Evolutionary conservation across 2,329 filamentous ascomycete species (phyloP), one percentile per base, ranked within the genome.

Genomic region (Alternaria sp.): DNA sequence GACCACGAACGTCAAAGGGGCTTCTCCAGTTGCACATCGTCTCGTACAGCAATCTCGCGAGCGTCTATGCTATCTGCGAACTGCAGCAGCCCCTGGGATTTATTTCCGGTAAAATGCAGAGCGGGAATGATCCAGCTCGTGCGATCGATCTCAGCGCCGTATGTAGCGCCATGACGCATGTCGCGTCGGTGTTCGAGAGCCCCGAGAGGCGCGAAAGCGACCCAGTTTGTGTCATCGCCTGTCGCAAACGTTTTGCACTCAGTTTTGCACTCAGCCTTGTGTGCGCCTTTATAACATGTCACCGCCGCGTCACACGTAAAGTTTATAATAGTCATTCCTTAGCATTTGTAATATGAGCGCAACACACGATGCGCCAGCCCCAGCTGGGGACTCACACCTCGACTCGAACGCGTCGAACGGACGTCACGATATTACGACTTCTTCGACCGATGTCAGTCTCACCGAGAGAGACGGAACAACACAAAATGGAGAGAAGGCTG

Each of bases 391-490:
- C 17, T 19, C 59, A 30, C 44, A 49, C 28, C 54, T 57, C 5
- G 58, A 55, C 23, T 23, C 52, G 17, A 45, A 43, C 32, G 61
- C 57, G 55, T 54, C 58, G n/a, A 60, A 50, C 55, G 67, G 66
- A 51, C 64, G 72, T 30, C 56, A 43, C 49, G 61, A 65, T 52
- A 49, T 44, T 19, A 52, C 63, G 9, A 66, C 52, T 43, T 61
- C 67, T 45, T 70, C 72, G 44, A 75, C 65, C 59, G 57, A 63
- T 51, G 63, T 50, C 47, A 71, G 58, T 32, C 13, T 57, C 23
- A 59, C 63, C 26, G 53, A 67, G 65, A 58, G 43, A 61, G 65
- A 67, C 19, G 56, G 53, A n/a, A 50, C 55, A 28, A 15, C 19
- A 47, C 59, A 57, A 6, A n/a, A 52, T 26, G 32, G 32, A 10